Base-by-base conservation (phyloP, 1,284 basidiomycete species). In the Cutaneotrichosporon sp. region DNA sequence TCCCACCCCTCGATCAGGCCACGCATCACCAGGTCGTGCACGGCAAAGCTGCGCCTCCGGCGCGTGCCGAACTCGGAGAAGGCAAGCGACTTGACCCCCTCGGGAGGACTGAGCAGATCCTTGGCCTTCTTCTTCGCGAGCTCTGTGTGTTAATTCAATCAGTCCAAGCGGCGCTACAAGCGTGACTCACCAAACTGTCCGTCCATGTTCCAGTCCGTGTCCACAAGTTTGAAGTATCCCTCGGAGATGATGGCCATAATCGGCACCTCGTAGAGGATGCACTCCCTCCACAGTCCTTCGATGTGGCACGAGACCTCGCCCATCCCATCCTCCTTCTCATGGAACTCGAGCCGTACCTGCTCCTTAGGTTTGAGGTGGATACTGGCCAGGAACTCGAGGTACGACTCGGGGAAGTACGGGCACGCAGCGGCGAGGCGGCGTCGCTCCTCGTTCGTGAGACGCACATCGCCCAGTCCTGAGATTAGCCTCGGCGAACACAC, bases 61-160 rank as follows among this genome's bases (percentile, higher is more conserved):
- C 94, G 81, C 2, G 93, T 94, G 2, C 96, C 96, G 60, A 97
- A 97, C 67, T 98, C 96, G 65, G 85, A 91, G 67, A 96, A 87
- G 2, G 76, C 68, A 61, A 92, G 87, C 4, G 84, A 86, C 1
- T 81, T 80, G 14, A 57, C 59, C 0, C 59, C 55, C 7, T 47
- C 32, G 0, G 65, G 60, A 2, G 68, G 64, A 33, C 79, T 70
- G n/a, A 94, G 75, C 11, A 97, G 78, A 14, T 74, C 64, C 50
- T 76, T 75, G 0, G 82, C 89, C 72, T 98, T 97, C 25, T 72
- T 63, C 61, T 84, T 85, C 3, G 92, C 88, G 20, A 55, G 68
- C 41, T 81, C 82, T 82, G 64, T 26, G 17, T 2, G 47, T 59
- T 35, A 61, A 59, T 35, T 14, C n/a, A 4, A 32, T 4, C 11